phyloP scores from a whole-genome alignment of 352 stramenopile species.

The Phytophthora tubulina region DNA sequence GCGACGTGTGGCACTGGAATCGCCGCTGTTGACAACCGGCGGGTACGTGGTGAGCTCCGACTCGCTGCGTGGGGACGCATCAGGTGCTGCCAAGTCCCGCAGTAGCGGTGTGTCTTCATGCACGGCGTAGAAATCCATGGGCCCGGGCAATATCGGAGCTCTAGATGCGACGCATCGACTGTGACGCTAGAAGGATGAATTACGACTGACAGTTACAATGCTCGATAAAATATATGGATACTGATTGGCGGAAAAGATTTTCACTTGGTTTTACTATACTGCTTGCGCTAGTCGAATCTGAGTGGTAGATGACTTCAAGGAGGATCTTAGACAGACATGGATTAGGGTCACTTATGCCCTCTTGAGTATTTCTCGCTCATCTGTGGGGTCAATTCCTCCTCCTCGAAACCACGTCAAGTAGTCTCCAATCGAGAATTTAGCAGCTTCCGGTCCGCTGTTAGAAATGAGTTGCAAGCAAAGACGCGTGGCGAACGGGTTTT shows the following conservation, averaged over 20 bases:
- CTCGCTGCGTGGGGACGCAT: conserved; percentile 35
- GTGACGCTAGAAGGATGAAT: neutral
- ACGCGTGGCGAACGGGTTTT: conserved; percentile 22
- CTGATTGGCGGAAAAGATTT: conserved; percentile 31
- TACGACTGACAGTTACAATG: conserved; percentile 17
- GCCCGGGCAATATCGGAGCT: conserved; percentile 10
- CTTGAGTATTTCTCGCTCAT: conserved; percentile 20
- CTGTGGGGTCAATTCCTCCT: conserved; percentile 5
- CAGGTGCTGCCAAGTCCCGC: conserved; percentile 7
- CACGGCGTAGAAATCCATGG: conserved; percentile 42
- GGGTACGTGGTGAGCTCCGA: conserved; percentile 30
- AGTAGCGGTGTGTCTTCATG: conserved; percentile 53
- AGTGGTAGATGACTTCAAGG: conserved; percentile 19
- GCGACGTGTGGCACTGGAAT: conserved; percentile 23
- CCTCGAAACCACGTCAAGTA: conserved; percentile 28
- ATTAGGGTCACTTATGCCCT: neutral
- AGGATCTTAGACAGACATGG: neutral
- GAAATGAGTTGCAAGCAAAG: conserved; percentile 25
- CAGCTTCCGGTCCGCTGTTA: neutral
- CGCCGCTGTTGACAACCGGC: conserved; percentile 2
- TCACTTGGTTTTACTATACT: conserved; percentile 17
- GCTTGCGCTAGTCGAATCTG: conserved; percentile 16
- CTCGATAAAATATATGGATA: neutral
- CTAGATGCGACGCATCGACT: conserved; percentile 17
- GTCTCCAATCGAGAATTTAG: conserved; percentile 12